Percentiles rank a stretch among this genome's conserved stretches.
Conservation (phyloP, 2,329 filamentous ascomycete species). For the Rugonectria rugulosa region DNA sequence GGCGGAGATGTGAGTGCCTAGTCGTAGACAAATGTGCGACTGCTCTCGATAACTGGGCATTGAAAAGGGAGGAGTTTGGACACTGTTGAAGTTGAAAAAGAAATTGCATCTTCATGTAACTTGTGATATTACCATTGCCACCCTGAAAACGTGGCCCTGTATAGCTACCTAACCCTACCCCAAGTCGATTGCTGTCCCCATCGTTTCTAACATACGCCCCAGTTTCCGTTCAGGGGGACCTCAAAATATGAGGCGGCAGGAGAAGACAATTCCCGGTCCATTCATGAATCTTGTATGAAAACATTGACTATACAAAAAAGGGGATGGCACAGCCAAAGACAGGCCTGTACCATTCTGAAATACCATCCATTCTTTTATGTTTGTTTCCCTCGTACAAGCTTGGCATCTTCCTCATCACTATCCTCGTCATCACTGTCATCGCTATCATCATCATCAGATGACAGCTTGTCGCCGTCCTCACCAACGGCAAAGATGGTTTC, state of each 20-base stretch:
- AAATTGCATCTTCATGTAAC: slow-evolving; percentile 25
- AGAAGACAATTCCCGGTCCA: slow-evolving; percentile 22
- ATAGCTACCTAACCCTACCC: background rate
- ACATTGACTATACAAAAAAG: slow-evolving; percentile 33
- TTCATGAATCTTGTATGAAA: slow-evolving; percentile 29
- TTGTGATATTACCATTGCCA: slow-evolving; percentile 4
- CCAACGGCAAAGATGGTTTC: slow-evolving; percentile 97
- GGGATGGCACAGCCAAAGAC: slow-evolving; percentile 1
- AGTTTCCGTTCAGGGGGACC: background rate
- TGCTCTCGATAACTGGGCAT: too few species aligned
- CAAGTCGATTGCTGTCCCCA: slow-evolving; percentile 11
- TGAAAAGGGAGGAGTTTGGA: background rate
- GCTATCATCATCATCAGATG: slow-evolving; percentile 60
- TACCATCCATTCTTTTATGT: slow-evolving; percentile 38
- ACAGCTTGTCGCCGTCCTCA: slow-evolving; percentile 83
- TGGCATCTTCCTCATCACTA: slow-evolving; percentile 60
- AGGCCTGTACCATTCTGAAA: background rate
- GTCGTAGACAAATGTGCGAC: too few species aligned
- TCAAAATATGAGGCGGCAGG: slow-evolving; percentile 1
- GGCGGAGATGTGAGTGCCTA: slow-evolving; percentile 68
- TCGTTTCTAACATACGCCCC: slow-evolving; percentile 17
- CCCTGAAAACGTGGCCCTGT: slow-evolving; percentile 4
- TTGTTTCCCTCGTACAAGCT: slow-evolving; percentile 57
- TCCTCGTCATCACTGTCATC: slow-evolving; percentile 46
- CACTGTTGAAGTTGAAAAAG: too few species aligned